Base-by-base conservation (phyloP, 495 filamentous ascomycete genomes). In the Viridothelium virens region DNA sequence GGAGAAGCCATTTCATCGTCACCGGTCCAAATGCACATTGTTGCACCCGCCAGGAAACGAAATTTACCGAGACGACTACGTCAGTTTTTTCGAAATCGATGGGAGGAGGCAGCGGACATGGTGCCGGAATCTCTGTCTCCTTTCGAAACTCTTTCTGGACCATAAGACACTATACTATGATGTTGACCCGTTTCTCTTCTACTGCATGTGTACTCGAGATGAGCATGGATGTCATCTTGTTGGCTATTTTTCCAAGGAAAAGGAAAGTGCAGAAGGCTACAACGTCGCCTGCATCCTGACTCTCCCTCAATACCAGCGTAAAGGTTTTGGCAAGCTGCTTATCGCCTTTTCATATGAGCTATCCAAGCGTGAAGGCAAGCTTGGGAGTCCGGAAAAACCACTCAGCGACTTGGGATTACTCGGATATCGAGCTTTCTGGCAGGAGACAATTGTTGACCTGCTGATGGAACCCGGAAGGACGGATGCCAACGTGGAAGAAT, bases 81-180 rank as follows among this genome's bases (percentile, higher is more conserved):
- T 96, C 25, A 94, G 90, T 3, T 97, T 97, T 79, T 98, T 96
- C 71, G 94, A 98, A 76, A 95, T 98, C 67, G 94, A 98, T 72
- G 94, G 94, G 3, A 85, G 92, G 16, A 83, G 94, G n/a, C 94
- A 98, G 72, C 84, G 93, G 11, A 95, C 90, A 2, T 98, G 92
- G 92, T 97, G 95, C 69, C 91, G 94, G 4, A 98, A 98, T 70
- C 82, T 98, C 33, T 97, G 94, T 76, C 81, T 98, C 0, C 82
- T 98, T 4, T 91, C 86, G 66, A 98, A 98, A 74, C 88, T 97
- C 74, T 98, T 98, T 78, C 86, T 98, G 36, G 94, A 97, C 71
- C 94, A 97, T 80, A 98, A 98, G 76, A 97, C 94, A 7, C 88
- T 98, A n/a, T 98, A 96, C 82, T 98, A 97, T 79, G 94, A 98